Base-by-base conservation (phyloP, 108 stramenopile genomes). In the Poteriospumella lacustris region DNA sequence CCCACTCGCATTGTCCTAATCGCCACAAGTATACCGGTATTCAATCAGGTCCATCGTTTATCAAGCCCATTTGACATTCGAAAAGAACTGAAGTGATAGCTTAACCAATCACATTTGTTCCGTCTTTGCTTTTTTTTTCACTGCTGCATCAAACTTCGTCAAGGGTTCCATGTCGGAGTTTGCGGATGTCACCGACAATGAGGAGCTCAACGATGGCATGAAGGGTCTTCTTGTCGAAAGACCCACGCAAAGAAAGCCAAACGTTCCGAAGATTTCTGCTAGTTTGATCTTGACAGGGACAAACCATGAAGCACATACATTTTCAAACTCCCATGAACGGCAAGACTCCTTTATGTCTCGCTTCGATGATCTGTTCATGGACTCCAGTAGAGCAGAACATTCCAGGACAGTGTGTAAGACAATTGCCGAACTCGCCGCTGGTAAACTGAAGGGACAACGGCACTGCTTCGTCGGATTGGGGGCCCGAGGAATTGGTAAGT, bases 401-500 rank as follows among this genome's bases (percentile, higher is more conserved):
- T 52, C 47, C 15, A 9, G 9, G 47, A 52, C 47, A 52, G 15
- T 52, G 47, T 52, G 47, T 52, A 19, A 19, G 15, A 52, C 9
- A 19, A 9, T 52, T 52, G 47, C 47, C 9, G 47, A 52, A 19
- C 47, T 52, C 47, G 47, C 47, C 9, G 47, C 47, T 15, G 47
- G 47, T 19, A 52, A 19, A 67, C 64, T 67, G 39, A 33, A 41
- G 15, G 64, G 64, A 67, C 64, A 67, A 33, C 36, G 40, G 40
- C 9, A 67, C 64, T 67, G 64, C 40, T 67, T 67, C 19, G 12
- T 67, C 40, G 64, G 36, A 9, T 40, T 40, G 36, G 64, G 64
- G 19, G 40, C 40, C 40, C 12, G 39, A 67, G 64, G 64, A 9
- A 67, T 67, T 41, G 64, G 64, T 41, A 67, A 67, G 40, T 67